Evolutionary conservation across 2,329 filamentous ascomycete species (phyloP).

Genomic region (Aspergillus sp.): DNA sequence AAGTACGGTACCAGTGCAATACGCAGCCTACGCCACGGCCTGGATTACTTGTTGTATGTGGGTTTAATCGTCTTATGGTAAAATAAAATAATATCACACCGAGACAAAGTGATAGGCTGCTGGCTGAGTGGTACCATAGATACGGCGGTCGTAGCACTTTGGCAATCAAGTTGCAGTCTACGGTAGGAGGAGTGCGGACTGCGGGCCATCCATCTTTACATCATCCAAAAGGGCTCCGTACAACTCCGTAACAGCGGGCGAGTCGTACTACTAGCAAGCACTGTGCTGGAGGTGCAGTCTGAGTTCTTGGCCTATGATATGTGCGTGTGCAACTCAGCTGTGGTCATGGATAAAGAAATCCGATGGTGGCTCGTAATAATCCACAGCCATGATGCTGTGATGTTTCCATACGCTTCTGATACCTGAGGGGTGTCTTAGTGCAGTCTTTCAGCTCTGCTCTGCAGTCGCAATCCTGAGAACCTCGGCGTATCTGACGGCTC

Average conservation of each 20-base stretch:
- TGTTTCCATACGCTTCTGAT: not conserved
- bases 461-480: not conserved
- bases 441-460: conserved; percentile 4
- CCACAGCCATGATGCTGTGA: not conserved
- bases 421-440: conserved; percentile 1
- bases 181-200: conserved; percentile 2
- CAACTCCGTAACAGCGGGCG: conserved; percentile 6
- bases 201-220: conserved; percentile 9
- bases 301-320: not conserved
- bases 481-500: not conserved
- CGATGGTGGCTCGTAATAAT: conserved; percentile 7
- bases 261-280: conserved; percentile 7
- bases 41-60: conserved; percentile 7
- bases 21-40: conserved; percentile 14
- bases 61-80: conserved; percentile 15
- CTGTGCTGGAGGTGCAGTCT: conserved; percentile 3
- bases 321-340: conserved; percentile 9
- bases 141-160: conserved; percentile 8
- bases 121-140: conserved; percentile 12
- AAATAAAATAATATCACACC: conserved; percentile 13
- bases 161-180: not conserved
- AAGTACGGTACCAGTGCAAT: conserved; percentile 13
- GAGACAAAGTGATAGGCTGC: conserved; percentile 5
- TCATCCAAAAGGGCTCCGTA: conserved; percentile 13
- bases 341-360: not conserved